Evolutionary conservation across 106 monocot species (phyloP).

Genomic region (Gastrodia elata): DNA sequence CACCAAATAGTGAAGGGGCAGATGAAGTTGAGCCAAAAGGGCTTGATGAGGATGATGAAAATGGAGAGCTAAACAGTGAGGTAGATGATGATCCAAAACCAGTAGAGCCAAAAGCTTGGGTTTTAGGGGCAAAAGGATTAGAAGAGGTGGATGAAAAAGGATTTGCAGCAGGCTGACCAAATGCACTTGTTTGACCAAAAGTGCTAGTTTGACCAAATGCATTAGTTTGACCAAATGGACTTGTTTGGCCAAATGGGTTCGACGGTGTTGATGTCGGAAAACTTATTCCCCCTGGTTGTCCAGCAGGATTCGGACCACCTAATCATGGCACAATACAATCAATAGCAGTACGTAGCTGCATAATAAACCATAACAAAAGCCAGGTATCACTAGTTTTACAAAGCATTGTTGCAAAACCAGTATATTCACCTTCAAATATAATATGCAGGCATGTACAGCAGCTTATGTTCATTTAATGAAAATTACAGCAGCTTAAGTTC

Average conservation of each 20-base stretch:
- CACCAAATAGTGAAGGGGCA: slow-evolving; percentile 46
- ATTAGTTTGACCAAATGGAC: slow-evolving; percentile 60
- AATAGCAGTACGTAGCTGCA: slow-evolving; percentile 1
- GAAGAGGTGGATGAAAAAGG: slow-evolving; percentile 44
- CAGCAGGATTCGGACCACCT: slow-evolving; percentile 70
- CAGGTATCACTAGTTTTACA: neutral
- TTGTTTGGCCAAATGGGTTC: slow-evolving; percentile 61
- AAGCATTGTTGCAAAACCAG: neutral
- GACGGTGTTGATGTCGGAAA: slow-evolving; percentile 39
- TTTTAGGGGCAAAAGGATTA: slow-evolving; percentile 58
- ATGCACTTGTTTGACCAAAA: slow-evolving; percentile 64
- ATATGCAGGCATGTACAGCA: no score
- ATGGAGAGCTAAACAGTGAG: slow-evolving; percentile 49
- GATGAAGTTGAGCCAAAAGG: slow-evolving; percentile 64
- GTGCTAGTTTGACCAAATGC: slow-evolving; percentile 57
- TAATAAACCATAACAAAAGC: neutral
- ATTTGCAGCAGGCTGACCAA: slow-evolving; percentile 63
- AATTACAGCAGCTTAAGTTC: no score
- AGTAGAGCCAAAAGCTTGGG: slow-evolving; percentile 57
- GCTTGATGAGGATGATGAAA: slow-evolving; percentile 51
- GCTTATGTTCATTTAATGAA: no score
- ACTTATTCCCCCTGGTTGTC: slow-evolving; percentile 33
- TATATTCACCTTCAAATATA: no score
- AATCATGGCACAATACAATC: slow-evolving; percentile 7
- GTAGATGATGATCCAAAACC: slow-evolving; percentile 55